These are phyloP conservation scores for Scytalidium lignicola DNA, from an alignment of 2,329 filamentous ascomycete species.

Conservation along the genomic window DNA sequence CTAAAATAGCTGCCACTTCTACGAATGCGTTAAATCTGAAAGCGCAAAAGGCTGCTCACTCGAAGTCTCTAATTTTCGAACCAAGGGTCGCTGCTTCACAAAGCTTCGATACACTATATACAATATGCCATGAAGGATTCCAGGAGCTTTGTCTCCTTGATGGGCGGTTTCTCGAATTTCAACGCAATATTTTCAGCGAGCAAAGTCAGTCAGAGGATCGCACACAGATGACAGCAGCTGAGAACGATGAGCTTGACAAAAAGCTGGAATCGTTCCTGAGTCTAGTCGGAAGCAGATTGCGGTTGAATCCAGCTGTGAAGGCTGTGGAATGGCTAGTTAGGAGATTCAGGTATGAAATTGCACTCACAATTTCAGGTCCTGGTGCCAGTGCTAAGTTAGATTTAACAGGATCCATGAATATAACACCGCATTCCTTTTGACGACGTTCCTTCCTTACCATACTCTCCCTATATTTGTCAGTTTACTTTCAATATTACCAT, in stretches of 20 bases:
- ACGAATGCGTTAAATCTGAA: slow-evolving; percentile 89
- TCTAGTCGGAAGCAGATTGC: slow-evolving; percentile 68
- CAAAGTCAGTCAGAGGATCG: slow-evolving; percentile 89
- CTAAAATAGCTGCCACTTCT: slow-evolving; percentile 83
- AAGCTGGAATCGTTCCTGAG: slow-evolving; percentile 79
- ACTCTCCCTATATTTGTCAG: slow-evolving; percentile 79
- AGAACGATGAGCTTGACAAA: slow-evolving; percentile 77
- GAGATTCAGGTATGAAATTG: slow-evolving; percentile 66
- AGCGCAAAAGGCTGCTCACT: slow-evolving; percentile 85
- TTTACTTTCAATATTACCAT: slow-evolving; percentile 78
- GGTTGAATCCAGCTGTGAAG: slow-evolving; percentile 84
- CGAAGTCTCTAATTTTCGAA: slow-evolving; percentile 93
- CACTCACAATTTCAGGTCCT: not conserved
- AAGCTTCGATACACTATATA: slow-evolving; percentile 83
- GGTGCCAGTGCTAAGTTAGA: not conserved
- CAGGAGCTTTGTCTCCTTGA: slow-evolving; percentile 88
- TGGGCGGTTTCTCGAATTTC: slow-evolving; percentile 68
- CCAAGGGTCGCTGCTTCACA: slow-evolving; percentile 78
- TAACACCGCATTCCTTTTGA: slow-evolving; percentile 72
- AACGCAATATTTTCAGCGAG: slow-evolving; percentile 80
- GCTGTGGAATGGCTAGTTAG: slow-evolving; percentile 92
- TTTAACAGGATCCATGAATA: slow-evolving; percentile 75
- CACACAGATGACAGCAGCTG: slow-evolving; percentile 71
- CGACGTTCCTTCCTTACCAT: slow-evolving; percentile 92
- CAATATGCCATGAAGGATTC: slow-evolving; percentile 83